Base-by-base conservation (phyloP, 2,329 filamentous ascomycete species). In the Aureobasidium pullulans region DNA sequence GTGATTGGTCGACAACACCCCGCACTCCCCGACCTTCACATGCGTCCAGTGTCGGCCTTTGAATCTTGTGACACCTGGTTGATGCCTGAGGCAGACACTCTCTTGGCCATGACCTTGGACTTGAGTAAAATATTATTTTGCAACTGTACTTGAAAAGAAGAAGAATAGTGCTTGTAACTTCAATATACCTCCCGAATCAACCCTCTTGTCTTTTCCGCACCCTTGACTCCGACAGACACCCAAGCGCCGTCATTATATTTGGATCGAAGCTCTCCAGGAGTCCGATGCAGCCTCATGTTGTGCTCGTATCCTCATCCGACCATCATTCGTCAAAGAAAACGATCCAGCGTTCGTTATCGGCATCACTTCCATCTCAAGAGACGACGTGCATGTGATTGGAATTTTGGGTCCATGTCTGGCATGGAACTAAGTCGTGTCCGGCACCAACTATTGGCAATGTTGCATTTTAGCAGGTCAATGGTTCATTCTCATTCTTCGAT, bases 401-500 rank as follows among this genome's bases (percentile, higher is more conserved):
- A 9, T n/a, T 42, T 7, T 10, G 11, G 10, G 5, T 34, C 29
- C 4, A 23, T 32, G 13, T 9, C n/a, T 28, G 6, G 23, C 23
- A 11, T 50, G 7, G 3, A 49, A 9, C 2, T 6, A 19, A 37
- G 11, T 23, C 29, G n/a, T 36, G 16, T 49, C 32, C 16, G 6
- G 16, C 11, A 37, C 32, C 47, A 28, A 16, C 13, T 7, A 11
- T 37, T 9, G 32, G 28, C 15, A 28, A 16, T 8, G 6, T 37
- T 37, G 47, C 34, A 7, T 40, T 29, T 11, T 4, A 39, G 15
- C 13, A 39, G 5, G 13, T 3, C 34, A 10, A 29, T 6, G 7
- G 5, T n/a, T 8, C 48, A 16, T 29, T 2, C 15, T 60, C 42
- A 60, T 32, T 61, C 60, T 23, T 61, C 80, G 61, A 84, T 74